These are phyloP conservation scores for Setomelanomma holmii DNA, from an alignment of 2,329 filamentous ascomycete species.

Conservation along the genomic window DNA sequence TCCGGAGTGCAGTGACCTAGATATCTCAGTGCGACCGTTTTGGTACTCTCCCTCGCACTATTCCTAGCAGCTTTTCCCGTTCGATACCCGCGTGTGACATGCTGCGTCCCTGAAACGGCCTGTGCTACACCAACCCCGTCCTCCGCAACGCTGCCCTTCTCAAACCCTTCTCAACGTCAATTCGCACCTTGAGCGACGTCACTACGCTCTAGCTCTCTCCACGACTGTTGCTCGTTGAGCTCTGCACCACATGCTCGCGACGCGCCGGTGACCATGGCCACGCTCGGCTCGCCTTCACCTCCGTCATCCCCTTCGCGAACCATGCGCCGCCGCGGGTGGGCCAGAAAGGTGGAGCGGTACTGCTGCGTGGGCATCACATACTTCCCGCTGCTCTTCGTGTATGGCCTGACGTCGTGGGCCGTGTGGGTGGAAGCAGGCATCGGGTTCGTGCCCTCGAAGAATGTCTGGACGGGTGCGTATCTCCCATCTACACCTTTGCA, in stretches of 20 bases:
- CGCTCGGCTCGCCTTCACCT: slow-evolving; percentile 48
- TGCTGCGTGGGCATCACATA: slow-evolving; percentile 83
- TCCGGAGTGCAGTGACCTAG: no score
- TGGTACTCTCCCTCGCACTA: not conserved
- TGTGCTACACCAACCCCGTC: slow-evolving; percentile 22
- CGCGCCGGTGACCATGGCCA: slow-evolving; percentile 44
- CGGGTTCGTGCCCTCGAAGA: slow-evolving; percentile 55
- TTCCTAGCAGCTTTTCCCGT: not conserved
- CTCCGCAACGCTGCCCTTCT: slow-evolving; percentile 15
- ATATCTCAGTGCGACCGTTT: not conserved
- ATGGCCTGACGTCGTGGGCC: slow-evolving; percentile 90
- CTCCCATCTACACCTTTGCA: slow-evolving; percentile 1
- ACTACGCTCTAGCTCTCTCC: slow-evolving; percentile 12
- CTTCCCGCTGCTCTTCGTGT: slow-evolving; percentile 89
- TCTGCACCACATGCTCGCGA: slow-evolving; percentile 35
- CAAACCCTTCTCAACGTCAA: slow-evolving; percentile 1
- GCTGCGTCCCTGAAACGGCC: slow-evolving; percentile 33
- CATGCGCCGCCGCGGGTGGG: slow-evolving; percentile 59
- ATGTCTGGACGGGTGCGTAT: slow-evolving; percentile 45
- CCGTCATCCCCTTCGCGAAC: slow-evolving; percentile 47
- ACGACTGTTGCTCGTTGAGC: slow-evolving; percentile 7
- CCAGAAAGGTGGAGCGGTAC: slow-evolving; percentile 76
- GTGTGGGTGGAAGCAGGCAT: slow-evolving; percentile 85
- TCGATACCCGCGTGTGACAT: slow-evolving; percentile 22
- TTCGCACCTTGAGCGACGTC: slow-evolving; percentile 12